Evolutionary conservation across 2,329 filamentous ascomycete genomes (phyloP), one percentile per base, ranked within the genome.

Genomic region (Dactylellina parvicollis): DNA sequence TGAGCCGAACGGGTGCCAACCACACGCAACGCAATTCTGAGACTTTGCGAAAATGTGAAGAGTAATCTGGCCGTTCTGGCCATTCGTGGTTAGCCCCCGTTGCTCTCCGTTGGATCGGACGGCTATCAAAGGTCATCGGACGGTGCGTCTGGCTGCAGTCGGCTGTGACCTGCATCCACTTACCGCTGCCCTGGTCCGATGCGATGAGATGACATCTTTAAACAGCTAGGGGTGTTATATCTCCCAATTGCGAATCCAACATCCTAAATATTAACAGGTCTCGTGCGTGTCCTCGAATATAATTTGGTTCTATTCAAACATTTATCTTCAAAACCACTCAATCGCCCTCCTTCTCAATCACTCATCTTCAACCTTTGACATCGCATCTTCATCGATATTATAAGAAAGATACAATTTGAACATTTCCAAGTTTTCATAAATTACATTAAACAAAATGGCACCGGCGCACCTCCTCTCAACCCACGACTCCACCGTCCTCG

Each of bases 401-500:
- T n/a, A n/a, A n/a, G n/a, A n/a, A n/a, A n/a, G n/a, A n/a, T n/a
- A n/a, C n/a, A n/a, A n/a, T n/a, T n/a, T n/a, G n/a, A n/a, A n/a
- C n/a, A n/a, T n/a, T n/a, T n/a, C n/a, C n/a, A n/a, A n/a, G n/a
- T n/a, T n/a, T n/a, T n/a, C n/a, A n/a, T n/a, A n/a, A n/a, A n/a
- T n/a, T n/a, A n/a, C n/a, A 14, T 42, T 7, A 42, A 16, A n/a
- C 16, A 59, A 50, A 59, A 72, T 72, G 67, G 67, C 67, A 36
- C 67, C 67, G 0, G 67, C 67, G n/a, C 67, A 47, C 52, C 57
- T 65, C 18, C 82, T 90, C 66, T 88, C 85, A 78, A 82, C 80
- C 47, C 85, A 85, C 75, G 88, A 90, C 78, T 81, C 87, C 79
- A 84, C 86, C 65, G 84, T 90, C 76, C 84, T 90, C 67, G 84